Base-by-base conservation (phyloP, 2,329 filamentous ascomycete species). In the Calonectria hawksworthii region DNA sequence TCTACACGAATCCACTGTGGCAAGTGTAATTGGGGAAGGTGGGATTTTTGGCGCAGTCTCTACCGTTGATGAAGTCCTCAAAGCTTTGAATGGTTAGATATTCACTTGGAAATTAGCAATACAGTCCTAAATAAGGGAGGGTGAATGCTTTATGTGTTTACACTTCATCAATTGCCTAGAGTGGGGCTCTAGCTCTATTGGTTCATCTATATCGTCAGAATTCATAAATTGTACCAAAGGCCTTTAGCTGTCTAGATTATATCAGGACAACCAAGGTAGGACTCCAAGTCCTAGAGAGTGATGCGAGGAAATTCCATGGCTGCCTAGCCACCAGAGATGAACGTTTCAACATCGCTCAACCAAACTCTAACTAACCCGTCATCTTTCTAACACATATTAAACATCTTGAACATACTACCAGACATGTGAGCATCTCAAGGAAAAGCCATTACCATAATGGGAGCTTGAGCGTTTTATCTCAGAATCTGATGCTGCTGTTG, bases 11-110 rank as follows among this genome's bases (percentile, higher is more conserved):
- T 28, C 67, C 3, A 38, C 67, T 11, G 26, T 69, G 21, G 41
- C 26, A 6, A 50, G 67, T 9, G 41, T 69, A 1, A 47, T 38
- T 11, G 38, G 38, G 1, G 67, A 69, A n/a, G 67, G 67, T 28
- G 67, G 67, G 13, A 69, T 69, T 3, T 69, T 69, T 18, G 67
- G 67, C 11, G 67, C 67, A 6, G 54, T 69, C 3, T 30, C 67
- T 10, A 69, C 47, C 10, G 50, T 51, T 13, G 23, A 68, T 3
- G 28, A 68, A 10, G n/a, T 68, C n/a, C 50, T 68, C 1, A 11
- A 34, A 9, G 65, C 18, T 23, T 34, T 65, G 6, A 23, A 56
- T 7, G 30, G 10, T 2, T 32, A 56, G 16, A 32, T 28, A 26
- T 23, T 4, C 11, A 21, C 14, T 63, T 18, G 2, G 13, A 3